A percentile compares a stretch with the other conserved stretches of the same genome.
Conservation (phyloP, 208 protist species). For the Trypanosoma cruzi region DNA sequence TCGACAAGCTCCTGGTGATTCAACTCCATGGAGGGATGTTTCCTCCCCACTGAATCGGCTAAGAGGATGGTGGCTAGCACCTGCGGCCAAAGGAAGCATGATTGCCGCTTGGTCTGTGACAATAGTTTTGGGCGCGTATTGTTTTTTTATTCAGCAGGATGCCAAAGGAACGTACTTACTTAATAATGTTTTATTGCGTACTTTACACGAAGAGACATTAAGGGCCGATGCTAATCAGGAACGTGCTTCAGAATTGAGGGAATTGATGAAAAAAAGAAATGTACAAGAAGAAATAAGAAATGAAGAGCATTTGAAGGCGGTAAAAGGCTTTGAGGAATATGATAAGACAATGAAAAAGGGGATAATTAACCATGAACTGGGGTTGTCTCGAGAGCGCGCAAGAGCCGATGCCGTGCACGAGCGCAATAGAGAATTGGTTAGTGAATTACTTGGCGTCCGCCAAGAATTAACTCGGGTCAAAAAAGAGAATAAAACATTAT, state of each 20-base stretch:
- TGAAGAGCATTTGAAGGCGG: slow-evolving; percentile 34
- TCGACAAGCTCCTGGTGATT: slow-evolving; percentile 83
- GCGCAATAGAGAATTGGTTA: slow-evolving; percentile 69
- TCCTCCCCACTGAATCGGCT: slow-evolving; percentile 80
- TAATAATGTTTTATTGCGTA: slow-evolving; percentile 85
- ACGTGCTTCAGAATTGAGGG: slow-evolving; percentile 52
- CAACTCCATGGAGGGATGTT: slow-evolving; percentile 82
- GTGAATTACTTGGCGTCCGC: slow-evolving; percentile 58
- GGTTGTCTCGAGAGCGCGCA: slow-evolving; percentile 56
- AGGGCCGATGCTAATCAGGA: slow-evolving; percentile 77
- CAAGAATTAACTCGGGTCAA: slow-evolving; percentile 44
- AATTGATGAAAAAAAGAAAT: slow-evolving; percentile 50
- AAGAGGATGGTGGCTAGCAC: slow-evolving; percentile 77
- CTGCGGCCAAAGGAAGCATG: slow-evolving; percentile 80
- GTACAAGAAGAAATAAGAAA: slow-evolving; percentile 27
- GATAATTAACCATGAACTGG: slow-evolving; percentile 81
- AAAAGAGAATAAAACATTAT: slow-evolving; percentile 58
- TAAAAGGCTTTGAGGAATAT: slow-evolving; percentile 32
- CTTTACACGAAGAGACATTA: slow-evolving; percentile 80
- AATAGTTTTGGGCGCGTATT: slow-evolving; percentile 73
- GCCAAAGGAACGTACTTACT: slow-evolving; percentile 87
- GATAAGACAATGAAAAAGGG: slow-evolving; percentile 48
- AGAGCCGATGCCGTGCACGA: slow-evolving; percentile 65
- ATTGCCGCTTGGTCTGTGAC: slow-evolving; percentile 85
- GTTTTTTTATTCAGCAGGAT: slow-evolving; percentile 86